Evolutionary conservation across 2,329 filamentous ascomycete genomes (phyloP), one percentile per base, ranked within the genome.

Genomic region (Coniochaeta prunicola): DNA sequence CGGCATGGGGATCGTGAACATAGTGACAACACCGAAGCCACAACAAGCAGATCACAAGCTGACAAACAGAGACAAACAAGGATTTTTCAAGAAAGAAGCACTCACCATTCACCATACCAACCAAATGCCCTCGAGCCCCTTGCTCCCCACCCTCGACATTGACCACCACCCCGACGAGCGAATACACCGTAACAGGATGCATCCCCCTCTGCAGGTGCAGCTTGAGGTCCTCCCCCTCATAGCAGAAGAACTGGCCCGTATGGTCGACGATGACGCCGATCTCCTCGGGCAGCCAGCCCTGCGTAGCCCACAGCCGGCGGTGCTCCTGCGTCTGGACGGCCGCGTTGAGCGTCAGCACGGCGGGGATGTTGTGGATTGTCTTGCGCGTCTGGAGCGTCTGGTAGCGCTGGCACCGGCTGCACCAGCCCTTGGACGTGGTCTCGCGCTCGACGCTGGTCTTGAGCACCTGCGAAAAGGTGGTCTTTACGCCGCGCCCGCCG

Each of bases 371-470:
- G 64, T 91, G 88, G 3, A 97, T 89, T 0, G 88, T 90, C 69
- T 96, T 96, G 61, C 90, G 83, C 21, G 91, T 96, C 12, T 88
- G 85, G 57, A 97, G 85, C 57, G 89, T 89, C 71, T 96, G 92
- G 70, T 99, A 97, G 26, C 91, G 84, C 64, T 92, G 89, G 70
- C 96, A 99, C 68, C 88, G 86, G 64, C 88, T 88, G 70, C 94
- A 99, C 92, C 92, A 99, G 7, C 94, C 94, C 66, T 93, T 86
- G 50, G 90, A 92, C 53, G 90, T 91, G 12, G 90, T 89, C 70
- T 97, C 91, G 57, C 91, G 82, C 73, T 97, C 93, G 31, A 99
- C 88, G 63, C 92, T 96, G 57, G 86, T 86, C 71, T 97, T 96
- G n/a, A 99, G 77, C 53, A 97, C 86, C 68, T 94, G 90, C 0